These are phyloP conservation scores for Tritrichomonas musculus DNA, from an alignment of 208 protist genomes.

Conservation along the genomic window DNA sequence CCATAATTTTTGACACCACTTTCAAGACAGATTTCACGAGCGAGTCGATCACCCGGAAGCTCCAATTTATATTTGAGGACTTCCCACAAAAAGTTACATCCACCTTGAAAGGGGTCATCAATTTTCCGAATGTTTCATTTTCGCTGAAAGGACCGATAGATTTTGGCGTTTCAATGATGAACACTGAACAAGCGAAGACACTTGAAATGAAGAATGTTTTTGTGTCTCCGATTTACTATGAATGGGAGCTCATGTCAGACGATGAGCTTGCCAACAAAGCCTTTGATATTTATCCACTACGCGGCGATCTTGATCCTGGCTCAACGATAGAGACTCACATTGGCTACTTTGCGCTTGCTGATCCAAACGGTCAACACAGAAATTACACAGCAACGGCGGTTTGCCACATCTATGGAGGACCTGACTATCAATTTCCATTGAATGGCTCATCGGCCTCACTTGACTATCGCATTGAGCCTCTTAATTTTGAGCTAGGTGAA, in stretches of 20 bases:
- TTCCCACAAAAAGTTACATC: neutral
- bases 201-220: neutral
- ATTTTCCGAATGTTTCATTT: neutral
- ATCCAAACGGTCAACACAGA: neutral
- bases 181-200: neutral
- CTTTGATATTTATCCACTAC: neutral
- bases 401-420: neutral
- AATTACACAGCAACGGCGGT: neutral
- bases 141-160: neutral
- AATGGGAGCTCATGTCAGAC: neutral
- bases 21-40: constrained; percentile 1
- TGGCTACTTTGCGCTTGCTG: neutral
- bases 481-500: neutral
- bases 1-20: neutral
- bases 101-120: neutral
- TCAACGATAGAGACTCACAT: neutral
- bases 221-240: neutral
- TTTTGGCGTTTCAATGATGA: neutral
- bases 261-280: neutral
- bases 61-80: neutral
- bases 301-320: neutral
- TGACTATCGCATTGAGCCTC: neutral
- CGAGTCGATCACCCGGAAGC: neutral
- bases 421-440: neutral
- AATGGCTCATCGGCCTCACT: neutral